Evolutionary conservation across 2,329 filamentous ascomycete genomes (phyloP).

Genomic region (Claviceps digitariae): DNA sequence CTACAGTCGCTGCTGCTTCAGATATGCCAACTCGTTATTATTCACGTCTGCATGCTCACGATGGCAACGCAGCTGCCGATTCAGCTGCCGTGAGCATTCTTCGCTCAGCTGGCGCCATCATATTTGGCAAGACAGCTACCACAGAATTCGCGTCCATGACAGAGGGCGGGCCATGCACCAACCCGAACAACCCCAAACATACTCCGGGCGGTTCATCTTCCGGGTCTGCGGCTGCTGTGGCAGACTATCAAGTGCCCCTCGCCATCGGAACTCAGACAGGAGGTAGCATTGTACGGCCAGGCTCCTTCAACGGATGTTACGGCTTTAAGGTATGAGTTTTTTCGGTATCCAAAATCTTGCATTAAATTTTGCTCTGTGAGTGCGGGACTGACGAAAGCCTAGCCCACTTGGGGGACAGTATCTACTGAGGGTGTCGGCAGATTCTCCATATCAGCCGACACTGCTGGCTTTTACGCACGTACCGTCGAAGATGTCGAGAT

Average conservation of each 20-base stretch:
- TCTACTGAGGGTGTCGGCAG: constrained; percentile 48
- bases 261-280: constrained; percentile 53
- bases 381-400: background rate
- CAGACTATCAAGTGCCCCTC: constrained; percentile 48
- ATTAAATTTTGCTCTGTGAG: background rate
- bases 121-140: constrained; percentile 39
- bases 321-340: constrained; percentile 33
- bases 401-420: constrained; percentile 49
- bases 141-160: constrained; percentile 50
- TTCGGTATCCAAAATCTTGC: background rate
- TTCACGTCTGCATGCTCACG: constrained; percentile 36
- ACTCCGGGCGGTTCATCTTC: constrained; percentile 57
- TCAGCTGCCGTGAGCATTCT: constrained; percentile 37
- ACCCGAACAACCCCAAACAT: constrained; percentile 50
- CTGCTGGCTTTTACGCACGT: constrained; percentile 46
- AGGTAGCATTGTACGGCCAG: constrained; percentile 50
- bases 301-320: constrained; percentile 50
- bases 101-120: constrained; percentile 39
- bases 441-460: constrained; percentile 47
- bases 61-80: constrained; percentile 32
- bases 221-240: constrained; percentile 53
- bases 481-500: constrained; percentile 44
- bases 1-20: background rate
- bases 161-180: constrained; percentile 41
- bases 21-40: constrained; percentile 45